phyloP scores from a whole-genome alignment of 495 filamentous ascomycete genomes.

The Penicillium malachiteum region DNA sequence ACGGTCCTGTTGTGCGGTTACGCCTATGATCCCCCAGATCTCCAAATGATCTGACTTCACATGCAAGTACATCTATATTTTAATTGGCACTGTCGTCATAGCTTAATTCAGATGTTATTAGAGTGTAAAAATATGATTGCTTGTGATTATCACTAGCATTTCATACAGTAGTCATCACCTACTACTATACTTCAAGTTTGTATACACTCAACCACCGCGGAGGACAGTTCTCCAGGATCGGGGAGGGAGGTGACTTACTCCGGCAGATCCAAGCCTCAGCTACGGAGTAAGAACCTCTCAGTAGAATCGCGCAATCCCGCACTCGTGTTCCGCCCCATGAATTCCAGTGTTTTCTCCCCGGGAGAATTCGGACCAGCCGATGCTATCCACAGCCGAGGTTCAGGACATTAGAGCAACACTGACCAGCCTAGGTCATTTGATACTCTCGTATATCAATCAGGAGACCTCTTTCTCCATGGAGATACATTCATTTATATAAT shows the following conservation, averaged over 20 bases:
- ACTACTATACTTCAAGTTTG: not conserved
- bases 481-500: too few species aligned
- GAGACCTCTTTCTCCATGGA: not conserved
- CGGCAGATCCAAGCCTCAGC: constrained; percentile 3
- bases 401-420: not conserved
- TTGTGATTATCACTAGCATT: constrained; percentile 6
- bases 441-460: constrained; percentile 9
- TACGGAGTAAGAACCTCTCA: too few species aligned
- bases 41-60: constrained; percentile 24
- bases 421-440: constrained; percentile 9
- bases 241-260: constrained; percentile 14
- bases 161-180: not conserved
- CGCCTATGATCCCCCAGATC: constrained; percentile 7
- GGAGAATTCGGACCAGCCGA: constrained; percentile 29
- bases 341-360: constrained; percentile 3
- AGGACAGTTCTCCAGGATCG: not conserved
- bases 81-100: constrained; percentile 20
- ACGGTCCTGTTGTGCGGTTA: not conserved
- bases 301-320: not conserved
- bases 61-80: constrained; percentile 7
- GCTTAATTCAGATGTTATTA: not conserved
- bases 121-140: not conserved
- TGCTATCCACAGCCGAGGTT: constrained; percentile 36
- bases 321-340: not conserved
- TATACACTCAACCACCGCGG: not conserved